These are phyloP conservation scores for Sordariomycetes sp. DNA, from an alignment of 2,329 filamentous ascomycete species.

Conservation along the genomic window DNA sequence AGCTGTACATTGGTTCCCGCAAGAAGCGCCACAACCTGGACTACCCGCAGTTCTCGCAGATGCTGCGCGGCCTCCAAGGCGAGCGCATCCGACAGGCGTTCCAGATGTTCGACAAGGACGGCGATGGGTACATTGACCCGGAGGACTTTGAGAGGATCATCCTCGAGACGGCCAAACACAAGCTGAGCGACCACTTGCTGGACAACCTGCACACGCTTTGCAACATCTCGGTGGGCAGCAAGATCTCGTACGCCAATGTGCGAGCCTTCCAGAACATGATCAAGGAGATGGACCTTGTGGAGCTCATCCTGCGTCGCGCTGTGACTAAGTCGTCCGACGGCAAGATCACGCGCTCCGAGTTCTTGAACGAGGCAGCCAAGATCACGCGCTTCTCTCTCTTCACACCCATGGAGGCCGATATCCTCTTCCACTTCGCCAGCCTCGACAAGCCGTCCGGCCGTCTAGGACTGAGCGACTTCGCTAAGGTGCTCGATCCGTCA, in stretches of 20 bases:
- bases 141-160: slow-evolving; percentile 97
- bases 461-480: slow-evolving; percentile 75
- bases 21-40: slow-evolving; percentile 85
- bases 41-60: slow-evolving; percentile 95
- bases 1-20: slow-evolving; percentile 83
- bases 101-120: slow-evolving; percentile 80
- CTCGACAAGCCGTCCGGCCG: slow-evolving; percentile 83
- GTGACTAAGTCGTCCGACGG: slow-evolving; percentile 76
- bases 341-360: slow-evolving; percentile 89
- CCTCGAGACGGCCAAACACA: slow-evolving; percentile 83
- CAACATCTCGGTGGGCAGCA: slow-evolving; percentile 85
- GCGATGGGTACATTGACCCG: slow-evolving; percentile 89
- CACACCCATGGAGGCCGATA: slow-evolving; percentile 97
- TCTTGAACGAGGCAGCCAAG: slow-evolving; percentile 85
- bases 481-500: slow-evolving; percentile 87
- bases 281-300: slow-evolving; percentile 93
- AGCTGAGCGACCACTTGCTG: slow-evolving; percentile 92
- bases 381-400: slow-evolving; percentile 92
- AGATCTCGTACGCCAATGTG: slow-evolving; percentile 96
- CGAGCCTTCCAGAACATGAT: slow-evolving; percentile 98
- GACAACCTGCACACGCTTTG: slow-evolving; percentile 86
- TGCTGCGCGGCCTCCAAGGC: slow-evolving; percentile 91
- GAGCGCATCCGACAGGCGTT: slow-evolving; percentile 96
- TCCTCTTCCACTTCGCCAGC: slow-evolving; percentile 96
- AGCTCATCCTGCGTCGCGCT: slow-evolving; percentile 84